Conservation (phyloP, 2,329 filamentous ascomycete species). For the Fusarium sp. region DNA sequence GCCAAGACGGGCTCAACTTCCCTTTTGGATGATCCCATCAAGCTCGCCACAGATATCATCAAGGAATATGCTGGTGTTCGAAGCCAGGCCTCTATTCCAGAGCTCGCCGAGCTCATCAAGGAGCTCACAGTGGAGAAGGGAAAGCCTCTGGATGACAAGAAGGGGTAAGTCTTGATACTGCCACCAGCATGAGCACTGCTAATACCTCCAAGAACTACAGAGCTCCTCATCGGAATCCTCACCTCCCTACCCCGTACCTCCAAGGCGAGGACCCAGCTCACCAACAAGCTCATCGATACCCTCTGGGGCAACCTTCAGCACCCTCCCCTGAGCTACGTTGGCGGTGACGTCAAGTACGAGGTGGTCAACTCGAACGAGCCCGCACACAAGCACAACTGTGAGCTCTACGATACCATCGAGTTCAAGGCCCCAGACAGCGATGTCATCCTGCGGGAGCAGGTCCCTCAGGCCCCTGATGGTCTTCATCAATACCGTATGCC, state of each 20-base stretch:
- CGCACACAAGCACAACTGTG: conserved; percentile 47
- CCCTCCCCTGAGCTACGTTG: conserved; percentile 59
- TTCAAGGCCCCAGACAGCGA: conserved; percentile 53
- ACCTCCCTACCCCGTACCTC: conserved; percentile 51
- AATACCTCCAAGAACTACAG: conserved; percentile 49
- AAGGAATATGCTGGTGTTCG: conserved; percentile 45
- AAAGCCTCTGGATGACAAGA: conserved; percentile 68
- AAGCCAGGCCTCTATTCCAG: conserved; percentile 40
- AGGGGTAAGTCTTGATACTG: conserved; percentile 43
- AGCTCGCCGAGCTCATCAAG: conserved; percentile 48
- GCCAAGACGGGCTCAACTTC: conserved; percentile 34
- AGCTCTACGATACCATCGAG: conserved; percentile 49
- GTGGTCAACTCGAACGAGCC: conserved; percentile 44
- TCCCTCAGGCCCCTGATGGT: conserved; percentile 51
- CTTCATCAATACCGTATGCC: conserved; percentile 50
- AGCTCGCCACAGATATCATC: conserved; percentile 48
- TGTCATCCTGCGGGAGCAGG: conserved; percentile 49
- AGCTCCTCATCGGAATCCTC: conserved; percentile 53
- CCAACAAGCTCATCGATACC: conserved; percentile 61
- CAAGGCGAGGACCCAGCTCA: conserved; percentile 50
- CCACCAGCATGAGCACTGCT: neutral
- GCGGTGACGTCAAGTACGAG: conserved; percentile 54
- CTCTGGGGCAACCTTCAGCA: conserved; percentile 67
- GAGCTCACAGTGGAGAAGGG: conserved; percentile 51
- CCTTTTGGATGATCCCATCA: conserved; percentile 47